Conservation (phyloP, 1,284 basidiomycete genomes). For the Microbotryum lychnidis-dioicae region DNA sequence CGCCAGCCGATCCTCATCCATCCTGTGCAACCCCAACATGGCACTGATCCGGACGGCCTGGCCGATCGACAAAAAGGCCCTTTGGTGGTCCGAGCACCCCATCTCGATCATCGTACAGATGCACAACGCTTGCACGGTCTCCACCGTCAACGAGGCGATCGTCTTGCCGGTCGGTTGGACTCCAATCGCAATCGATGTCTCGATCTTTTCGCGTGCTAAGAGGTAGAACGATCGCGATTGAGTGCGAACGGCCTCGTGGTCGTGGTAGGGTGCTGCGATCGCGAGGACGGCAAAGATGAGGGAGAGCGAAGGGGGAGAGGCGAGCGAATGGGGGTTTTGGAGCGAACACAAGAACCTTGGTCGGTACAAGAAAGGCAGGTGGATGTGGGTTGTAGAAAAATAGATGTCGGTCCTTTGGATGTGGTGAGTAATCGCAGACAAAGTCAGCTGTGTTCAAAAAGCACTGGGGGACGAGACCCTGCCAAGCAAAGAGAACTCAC, state of each 20-base stretch:
- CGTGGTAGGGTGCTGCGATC: constrained; percentile 24
- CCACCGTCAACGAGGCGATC: constrained; percentile 24
- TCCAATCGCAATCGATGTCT: constrained; percentile 18
- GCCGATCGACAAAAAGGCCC: constrained; percentile 25
- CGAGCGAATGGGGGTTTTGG: constrained; percentile 18
- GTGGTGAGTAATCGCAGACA: no score
- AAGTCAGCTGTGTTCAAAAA: neutral
- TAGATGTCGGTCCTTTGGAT: constrained; percentile 15
- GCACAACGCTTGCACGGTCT: constrained; percentile 26
- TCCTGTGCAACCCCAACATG: constrained; percentile 27
- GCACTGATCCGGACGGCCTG: constrained; percentile 26
- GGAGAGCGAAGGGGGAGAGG: constrained; percentile 19
- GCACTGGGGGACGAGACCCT: no score
- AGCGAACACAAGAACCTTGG: constrained; percentile 29
- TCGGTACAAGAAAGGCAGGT: constrained; percentile 29
- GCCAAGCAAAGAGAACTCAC: constrained; percentile 1
- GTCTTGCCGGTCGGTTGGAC: neutral
- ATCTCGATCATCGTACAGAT: constrained; percentile 23
- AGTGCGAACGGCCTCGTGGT: constrained; percentile 9
- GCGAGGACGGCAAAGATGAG: constrained; percentile 29
- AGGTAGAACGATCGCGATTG: constrained; percentile 11
- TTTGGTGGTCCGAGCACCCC: constrained; percentile 27
- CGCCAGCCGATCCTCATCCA: constrained; percentile 29
- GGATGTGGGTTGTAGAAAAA: constrained; percentile 22
- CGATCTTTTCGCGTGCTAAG: constrained; percentile 19